Conservation (phyloP, 75 land plant species). For the Ceratopteris richardii region DNA sequence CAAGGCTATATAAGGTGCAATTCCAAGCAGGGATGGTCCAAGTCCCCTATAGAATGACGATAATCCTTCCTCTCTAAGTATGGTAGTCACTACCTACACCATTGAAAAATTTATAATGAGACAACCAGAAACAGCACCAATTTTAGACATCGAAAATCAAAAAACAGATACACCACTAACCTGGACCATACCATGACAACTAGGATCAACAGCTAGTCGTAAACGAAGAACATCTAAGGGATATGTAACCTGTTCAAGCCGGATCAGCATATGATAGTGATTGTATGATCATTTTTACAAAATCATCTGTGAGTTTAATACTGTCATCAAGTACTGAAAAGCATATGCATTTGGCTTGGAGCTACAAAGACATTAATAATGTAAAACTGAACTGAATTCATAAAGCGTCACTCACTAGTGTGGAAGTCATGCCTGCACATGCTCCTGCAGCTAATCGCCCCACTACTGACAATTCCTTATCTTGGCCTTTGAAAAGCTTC, state of each 20-base stretch:
- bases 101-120: too few species aligned
- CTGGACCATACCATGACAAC: conserved; percentile 67
- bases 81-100: conserved; percentile 42
- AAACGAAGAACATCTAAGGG: conserved; percentile 87
- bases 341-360: too few species aligned
- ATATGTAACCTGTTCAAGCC: conserved; percentile 71
- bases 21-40: conserved; percentile 33
- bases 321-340: too few species aligned
- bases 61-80: conserved; percentile 30
- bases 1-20: conserved; percentile 34
- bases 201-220: conserved; percentile 89
- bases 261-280: too few species aligned
- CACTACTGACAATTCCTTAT: conserved; percentile 71
- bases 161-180: conserved; percentile 20
- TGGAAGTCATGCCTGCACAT: conserved; percentile 99
- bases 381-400: too few species aligned
- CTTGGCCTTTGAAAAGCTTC: conserved; percentile 74
- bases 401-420: conserved; percentile 40
- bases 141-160: conserved; percentile 20
- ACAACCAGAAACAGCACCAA: conserved; percentile 1
- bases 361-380: too few species aligned
- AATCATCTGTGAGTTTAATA: too few species aligned
- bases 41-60: conserved; percentile 68
- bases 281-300: too few species aligned
- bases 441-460: conserved; percentile 96